Base-by-base conservation (phyloP, 2,329 filamentous ascomycete species). In the Fusarium torulosum region DNA sequence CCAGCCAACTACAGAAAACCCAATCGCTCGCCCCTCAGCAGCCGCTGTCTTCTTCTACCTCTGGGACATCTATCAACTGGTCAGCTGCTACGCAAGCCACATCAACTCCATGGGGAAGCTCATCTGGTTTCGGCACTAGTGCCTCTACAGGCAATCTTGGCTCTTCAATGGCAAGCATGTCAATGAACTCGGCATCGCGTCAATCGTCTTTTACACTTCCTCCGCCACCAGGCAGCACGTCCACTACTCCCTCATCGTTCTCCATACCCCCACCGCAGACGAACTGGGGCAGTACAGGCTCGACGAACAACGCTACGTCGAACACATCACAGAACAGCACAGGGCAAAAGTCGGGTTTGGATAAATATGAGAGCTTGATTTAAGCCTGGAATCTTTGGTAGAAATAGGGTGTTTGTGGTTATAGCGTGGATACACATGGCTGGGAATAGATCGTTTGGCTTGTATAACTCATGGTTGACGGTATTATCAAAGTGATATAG, bases 331-430 rank as follows among this genome's bases (percentile, higher is more conserved):
- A 40, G 53, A 72, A 69, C 49, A 75, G 50, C 58, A 71, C 67
- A 58, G 62, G 69, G 56, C 78, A 76, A 58, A 84, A 82, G 71
- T 83, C 84, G 7, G 88, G 88, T 0, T 79, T 91, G 78, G 88
- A 90, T 77, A 89, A 88, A 78, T 91, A 91, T 67, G 85, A 89
- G 76, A 91, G 89, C 79, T 75, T 91, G 69, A 76, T 91, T 70
- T 91, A 79, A 29, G 73, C 59, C 19, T 53, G 4, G 15, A 35
- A 42, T 15, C 25, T 53, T 53, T 42, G 33, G 11, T 29, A 50
- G 27, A 10, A 29, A 29, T 13, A 23, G 13, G 19, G 17, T 29
- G 25, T 49, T 57, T n/a, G 40, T 27, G 29, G n/a, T 31, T 40
- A 41, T 46, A 59, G 25, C 41, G 29, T 63, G 19, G 45, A 46